Base-by-base conservation (phyloP, 805 yeast genomes). In the Yarrowia sp. region DNA sequence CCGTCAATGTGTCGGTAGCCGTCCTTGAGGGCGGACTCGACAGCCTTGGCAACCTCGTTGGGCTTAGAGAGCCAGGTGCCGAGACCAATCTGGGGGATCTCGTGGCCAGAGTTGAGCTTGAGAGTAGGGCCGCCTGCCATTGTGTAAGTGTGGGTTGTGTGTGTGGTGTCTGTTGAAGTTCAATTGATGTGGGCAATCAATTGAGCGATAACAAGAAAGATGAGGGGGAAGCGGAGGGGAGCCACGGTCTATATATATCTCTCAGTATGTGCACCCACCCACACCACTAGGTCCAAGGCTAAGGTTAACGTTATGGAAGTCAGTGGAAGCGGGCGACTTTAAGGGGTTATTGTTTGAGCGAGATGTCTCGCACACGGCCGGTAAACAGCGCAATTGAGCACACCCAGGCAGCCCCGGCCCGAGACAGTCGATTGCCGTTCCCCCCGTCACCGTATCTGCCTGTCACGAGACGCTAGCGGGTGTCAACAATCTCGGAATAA, bases 1-100 rank as follows among this genome's bases (percentile, higher is more conserved):
- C 81, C 74, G 70, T 86, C 90, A 61, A 86, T 74, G 69, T 84
- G 88, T 65, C 87, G 77, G 71, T 83, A 85, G 5, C 89, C 89
- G 13, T 62, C 69, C 46, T 73, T 66, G 65, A 84, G 72, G 10
- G 86, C 87, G 22, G 61, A 36, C 65, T 74, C 75, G 1, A 80
- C 80, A 27, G 75, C 69, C 25, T 66, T 65, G 22, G 64, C 67
- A 19, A 72, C 70, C 55, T 67, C 68, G 18, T 65, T 47, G 72
- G 71, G 66, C 31, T 79, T 73, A n/a, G 81, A 69, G 35, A 66
- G 70, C 73, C 79, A 81, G 35, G 81, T 78, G 8, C 87, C 86
- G 58, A 77, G 73, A 5, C 82, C 87, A 38, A 83, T 70, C 22
- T 73, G 77, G n/a, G 87, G 86, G 65, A 83, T 81, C 21, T 69